Evolutionary conservation across 306 rosid genomes (phyloP).

Genomic region (Casuarina glauca): DNA sequence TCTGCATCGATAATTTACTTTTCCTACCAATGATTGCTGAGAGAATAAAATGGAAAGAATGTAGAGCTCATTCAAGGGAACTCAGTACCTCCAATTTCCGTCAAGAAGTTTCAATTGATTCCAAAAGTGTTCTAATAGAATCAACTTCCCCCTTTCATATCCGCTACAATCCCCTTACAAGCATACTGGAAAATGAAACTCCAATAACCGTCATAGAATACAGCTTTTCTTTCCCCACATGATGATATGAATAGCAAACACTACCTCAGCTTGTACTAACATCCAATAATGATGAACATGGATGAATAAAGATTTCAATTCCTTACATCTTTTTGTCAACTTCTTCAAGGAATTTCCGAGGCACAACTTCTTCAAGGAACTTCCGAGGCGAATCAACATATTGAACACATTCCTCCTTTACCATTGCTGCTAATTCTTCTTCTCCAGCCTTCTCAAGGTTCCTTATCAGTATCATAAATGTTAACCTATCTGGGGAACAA

Average conservation of each 20-base stretch:
- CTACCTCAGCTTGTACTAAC: not conserved
- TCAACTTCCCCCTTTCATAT: no score
- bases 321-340: slow-evolving; percentile 36
- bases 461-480: slow-evolving; percentile 59
- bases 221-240: not conserved
- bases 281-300: not conserved
- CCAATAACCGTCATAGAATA: not conserved
- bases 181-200: no score
- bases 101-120: no score
- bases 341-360: slow-evolving; percentile 44
- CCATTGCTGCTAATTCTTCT: slow-evolving; percentile 33
- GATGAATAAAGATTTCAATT: not conserved
- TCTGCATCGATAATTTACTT: no score
- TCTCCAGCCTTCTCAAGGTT: slow-evolving; percentile 49
- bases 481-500: slow-evolving; percentile 59
- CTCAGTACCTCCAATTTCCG: no score
- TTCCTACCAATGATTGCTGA: no score
- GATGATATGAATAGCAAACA: not conserved
- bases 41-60: no score
- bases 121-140: no score
- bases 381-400: slow-evolving; percentile 45
- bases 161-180: no score
- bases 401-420: slow-evolving; percentile 56
- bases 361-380: slow-evolving; percentile 39
- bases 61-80: no score